These are phyloP conservation scores for Plasmodium berghei DNA, from an alignment of 169 alveolate species.

Conservation along the genomic window DNA sequence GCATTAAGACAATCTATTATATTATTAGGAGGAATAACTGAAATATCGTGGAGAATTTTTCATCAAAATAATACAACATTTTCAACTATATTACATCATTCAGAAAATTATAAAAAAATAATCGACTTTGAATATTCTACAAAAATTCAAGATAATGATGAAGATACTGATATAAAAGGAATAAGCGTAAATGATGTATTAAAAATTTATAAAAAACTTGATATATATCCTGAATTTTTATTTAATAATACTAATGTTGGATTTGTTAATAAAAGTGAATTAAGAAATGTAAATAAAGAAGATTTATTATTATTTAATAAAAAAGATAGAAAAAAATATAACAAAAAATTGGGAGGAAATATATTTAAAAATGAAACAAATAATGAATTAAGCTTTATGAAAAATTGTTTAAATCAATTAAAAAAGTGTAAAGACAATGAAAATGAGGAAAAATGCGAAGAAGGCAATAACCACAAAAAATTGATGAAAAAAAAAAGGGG, in stretches of 20 bases:
- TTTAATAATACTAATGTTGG: constrained; percentile 24
- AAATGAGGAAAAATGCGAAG: neutral
- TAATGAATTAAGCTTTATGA: neutral
- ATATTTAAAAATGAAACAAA: neutral
- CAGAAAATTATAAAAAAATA: constrained; percentile 36
- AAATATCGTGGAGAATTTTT: constrained; percentile 66
- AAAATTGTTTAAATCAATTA: neutral
- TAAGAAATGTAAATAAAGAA: constrained; percentile 7
- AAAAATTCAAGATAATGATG: constrained; percentile 42
- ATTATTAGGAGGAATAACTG: constrained; percentile 50
- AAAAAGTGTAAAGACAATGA: neutral
- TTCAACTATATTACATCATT: constrained; percentile 45
- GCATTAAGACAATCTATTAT: constrained; percentile 52
- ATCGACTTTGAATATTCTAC: constrained; percentile 56
- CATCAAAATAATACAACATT: constrained; percentile 58
- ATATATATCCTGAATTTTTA: constrained; percentile 43
- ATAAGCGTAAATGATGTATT: constrained; percentile 53
- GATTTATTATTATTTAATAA: constrained; percentile 32
- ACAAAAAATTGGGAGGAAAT: neutral
- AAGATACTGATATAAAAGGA: constrained; percentile 42
- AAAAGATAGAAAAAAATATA: constrained; percentile 4
- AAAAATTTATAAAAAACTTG: constrained; percentile 31
- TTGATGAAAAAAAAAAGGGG: neutral
- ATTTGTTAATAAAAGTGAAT: constrained; percentile 35
- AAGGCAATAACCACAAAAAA: too few relatives aligned